Evolutionary conservation across 345 rosid genomes (phyloP).

Genomic region (Nephelium lappaceum): DNA sequence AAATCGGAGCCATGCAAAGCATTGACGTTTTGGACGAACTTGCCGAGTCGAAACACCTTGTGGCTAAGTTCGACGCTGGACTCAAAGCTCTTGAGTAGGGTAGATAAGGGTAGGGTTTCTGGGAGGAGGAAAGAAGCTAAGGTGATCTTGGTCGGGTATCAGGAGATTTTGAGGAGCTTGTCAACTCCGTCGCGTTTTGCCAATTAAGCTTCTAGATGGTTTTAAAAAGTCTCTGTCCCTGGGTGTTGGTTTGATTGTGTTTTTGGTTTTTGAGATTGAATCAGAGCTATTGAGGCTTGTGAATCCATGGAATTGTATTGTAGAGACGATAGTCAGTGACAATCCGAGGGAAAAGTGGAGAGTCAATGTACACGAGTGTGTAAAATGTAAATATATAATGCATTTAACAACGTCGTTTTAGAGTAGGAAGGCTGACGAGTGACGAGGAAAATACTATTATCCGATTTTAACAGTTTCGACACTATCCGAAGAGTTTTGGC

Average conservation of each 20-base stretch:
- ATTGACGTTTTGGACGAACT: slow-evolving; percentile 86
- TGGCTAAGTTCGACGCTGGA: slow-evolving; percentile 95
- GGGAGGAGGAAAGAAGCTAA: slow-evolving; percentile 63
- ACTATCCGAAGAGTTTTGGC: neutral
- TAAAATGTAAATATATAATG: too few species aligned
- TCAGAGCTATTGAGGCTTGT: slow-evolving; percentile 20
- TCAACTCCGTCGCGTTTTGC: slow-evolving; percentile 86
- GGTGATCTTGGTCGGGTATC: slow-evolving; percentile 84
- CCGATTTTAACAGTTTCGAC: neutral
- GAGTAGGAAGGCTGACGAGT: neutral
- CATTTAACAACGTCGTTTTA: slow-evolving; percentile 1
- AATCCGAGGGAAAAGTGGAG: neutral
- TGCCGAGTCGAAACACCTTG: slow-evolving; percentile 91
- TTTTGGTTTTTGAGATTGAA: slow-evolving; percentile 6
- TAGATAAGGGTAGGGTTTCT: slow-evolving; percentile 40
- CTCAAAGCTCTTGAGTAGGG: slow-evolving; percentile 74
- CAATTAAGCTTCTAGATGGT: slow-evolving; percentile 76
- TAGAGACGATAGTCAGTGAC: neutral
- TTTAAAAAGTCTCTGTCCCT: slow-evolving; percentile 55
- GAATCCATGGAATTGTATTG: slow-evolving; percentile 43
- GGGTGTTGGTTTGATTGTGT: slow-evolving; percentile 14
- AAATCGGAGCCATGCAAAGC: slow-evolving; percentile 55
- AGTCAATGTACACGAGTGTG: neutral
- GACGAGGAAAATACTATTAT: too few species aligned
- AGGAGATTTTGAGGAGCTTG: slow-evolving; percentile 87